A percentile compares a stretch with the other conserved stretches of the same genome.
These are phyloP conservation scores for Cladosporium austrohemisphaericum DNA, from an alignment of 2,329 filamentous ascomycete genomes.

Conservation along the genomic window DNA sequence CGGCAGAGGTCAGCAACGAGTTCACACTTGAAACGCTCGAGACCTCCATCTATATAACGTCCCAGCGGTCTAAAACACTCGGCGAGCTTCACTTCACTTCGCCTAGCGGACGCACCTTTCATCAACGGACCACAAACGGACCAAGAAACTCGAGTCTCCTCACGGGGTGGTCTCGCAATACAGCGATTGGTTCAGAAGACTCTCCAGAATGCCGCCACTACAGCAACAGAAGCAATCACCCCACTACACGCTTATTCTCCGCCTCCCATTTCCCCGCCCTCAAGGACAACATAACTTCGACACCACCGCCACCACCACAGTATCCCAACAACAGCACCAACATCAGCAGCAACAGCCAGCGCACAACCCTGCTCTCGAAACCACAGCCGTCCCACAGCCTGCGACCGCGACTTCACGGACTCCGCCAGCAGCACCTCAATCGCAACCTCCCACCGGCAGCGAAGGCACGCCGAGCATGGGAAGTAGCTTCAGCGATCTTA, in stretches of 20 bases:
- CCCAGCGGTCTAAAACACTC: too few species aligned
- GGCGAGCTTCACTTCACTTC: too few species aligned
- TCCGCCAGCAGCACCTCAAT: slow-evolving; percentile 16
- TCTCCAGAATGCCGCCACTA: not conserved
- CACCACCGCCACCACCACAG: slow-evolving; percentile 15
- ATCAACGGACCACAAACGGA: too few species aligned
- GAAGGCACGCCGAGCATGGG: slow-evolving; percentile 77
- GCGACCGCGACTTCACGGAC: slow-evolving; percentile 1
- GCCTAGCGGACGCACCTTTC: too few species aligned
- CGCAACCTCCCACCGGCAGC: slow-evolving; percentile 39
- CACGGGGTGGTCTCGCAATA: too few species aligned
- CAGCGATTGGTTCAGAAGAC: too few species aligned
- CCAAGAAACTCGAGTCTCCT: too few species aligned
- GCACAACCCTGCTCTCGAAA: not conserved
- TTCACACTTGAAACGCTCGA: too few species aligned
- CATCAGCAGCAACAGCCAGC: not conserved
- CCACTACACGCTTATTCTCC: slow-evolving; percentile 70
- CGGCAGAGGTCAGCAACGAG: too few species aligned
- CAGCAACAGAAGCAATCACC: slow-evolving; percentile 27
- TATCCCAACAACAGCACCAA: not conserved
- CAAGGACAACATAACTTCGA: slow-evolving; percentile 8
- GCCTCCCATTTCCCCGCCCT: slow-evolving; percentile 75
- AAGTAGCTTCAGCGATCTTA: slow-evolving; percentile 81
- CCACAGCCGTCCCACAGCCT: not conserved
- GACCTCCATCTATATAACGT: too few species aligned